Base-by-base conservation (phyloP, 140 eudicot genomes). In the Cichorium intybus region DNA sequence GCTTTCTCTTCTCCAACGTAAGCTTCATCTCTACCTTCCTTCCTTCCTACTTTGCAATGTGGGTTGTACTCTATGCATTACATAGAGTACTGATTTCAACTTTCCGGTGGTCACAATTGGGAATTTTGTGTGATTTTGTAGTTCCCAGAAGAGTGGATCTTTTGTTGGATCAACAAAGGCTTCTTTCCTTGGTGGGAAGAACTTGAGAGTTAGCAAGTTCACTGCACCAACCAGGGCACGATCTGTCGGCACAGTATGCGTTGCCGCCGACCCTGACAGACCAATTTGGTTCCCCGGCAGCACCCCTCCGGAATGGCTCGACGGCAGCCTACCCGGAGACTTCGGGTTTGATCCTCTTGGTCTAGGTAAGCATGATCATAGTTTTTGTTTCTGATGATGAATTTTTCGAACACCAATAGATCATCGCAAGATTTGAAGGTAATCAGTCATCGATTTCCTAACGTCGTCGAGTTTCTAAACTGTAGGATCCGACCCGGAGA, bases 261-360 rank as follows among this genome's bases (percentile, higher is more conserved):
- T 80, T 21, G 97, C 77, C 10, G 95, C 99, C 51, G 99, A 93
- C 53, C 95, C 97, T 0, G 84, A 93, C 23, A 82, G 99, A 59
- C 99, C 99, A 58, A 67, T 93, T 52, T 93, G 99, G 99, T 93
- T 93, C 82, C 99, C 99, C 29, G 99, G 99, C 28, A 93, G 99
- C 99, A 82, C 83, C 73, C 99, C 99, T 67, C 99, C 99, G 28
- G 71, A 77, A 56, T 93, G 99, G 97, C 99, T 93, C 27, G 99
- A 93, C 66, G 99, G 99, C 78, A 92, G 99, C 81, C 97, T 93
- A 62, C 99, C 99, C 0, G 99, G 94, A 68, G 99, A 93, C 82
- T 93, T 93, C 22, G 99, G 99, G 10, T 93, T 93, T 31, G 99
- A 93, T 64, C 99, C 99, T 76, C 97, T 93, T 70, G 99, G 99